Evolutionary conservation across 176 grass and related monocot species (phyloP), one percentile per base, ranked within the genome.

Genomic region (Phoenix roebelenii): DNA sequence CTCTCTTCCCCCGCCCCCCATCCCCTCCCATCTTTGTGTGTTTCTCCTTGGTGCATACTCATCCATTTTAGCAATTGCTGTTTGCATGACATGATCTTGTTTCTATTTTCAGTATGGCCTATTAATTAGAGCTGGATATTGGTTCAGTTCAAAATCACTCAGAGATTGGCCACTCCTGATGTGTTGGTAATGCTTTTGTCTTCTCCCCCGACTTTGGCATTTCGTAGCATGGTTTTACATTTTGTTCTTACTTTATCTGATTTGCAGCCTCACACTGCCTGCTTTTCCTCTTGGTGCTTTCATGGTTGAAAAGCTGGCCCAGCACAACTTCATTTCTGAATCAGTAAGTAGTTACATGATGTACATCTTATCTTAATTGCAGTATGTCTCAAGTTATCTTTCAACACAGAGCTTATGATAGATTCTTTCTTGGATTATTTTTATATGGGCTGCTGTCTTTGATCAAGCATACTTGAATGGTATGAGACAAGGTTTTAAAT

Each of bases 121-220:
- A 61, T 59, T 98, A 73, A 98, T 98, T 71, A 98, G 93, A 77
- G 81, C 87, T 72, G 93, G 84, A 66, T 98, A 92, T 88, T 98
- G 93, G 93, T 92, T 98, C 68, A 98, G 87, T 76, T 72, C 81
- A 65, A 88, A 53, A 74, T 98, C 87, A 3, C 32, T 98, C 69
- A 55, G 72, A 59, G 93, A 98, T 57, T 98, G 93, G 93, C 87
- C 93, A 57, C 87, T 92, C 78, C 71, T 98, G 17, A 92, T 98
- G 93, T 92, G 93, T 80, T 98, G 93, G 93, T 98, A 98, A 57
- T 64, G 24, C 63, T 32, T 55, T 68, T 64, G 7, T 3, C 61
- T 22, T 15, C 6, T 44, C 6, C 35, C 35, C 15, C 49, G 55
- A 48, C 18, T 82, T 71, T 7, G 65, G 18, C 25, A 58, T 62